Conservation (phyloP, 2,329 filamentous ascomycete genomes). For the Emmonsiellopsis sp. region DNA sequence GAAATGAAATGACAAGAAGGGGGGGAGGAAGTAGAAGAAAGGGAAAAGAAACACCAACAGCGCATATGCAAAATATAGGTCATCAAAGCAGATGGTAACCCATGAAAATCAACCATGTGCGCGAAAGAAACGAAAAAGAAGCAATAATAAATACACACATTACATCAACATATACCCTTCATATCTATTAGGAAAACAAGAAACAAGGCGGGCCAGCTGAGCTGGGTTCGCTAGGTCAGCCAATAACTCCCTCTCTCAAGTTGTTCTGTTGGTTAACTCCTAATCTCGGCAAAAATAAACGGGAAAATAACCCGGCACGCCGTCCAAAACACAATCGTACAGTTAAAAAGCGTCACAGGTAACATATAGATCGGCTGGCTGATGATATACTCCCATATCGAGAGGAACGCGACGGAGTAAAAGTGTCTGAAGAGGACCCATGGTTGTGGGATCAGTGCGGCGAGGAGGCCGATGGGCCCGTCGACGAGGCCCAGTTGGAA, state of each 20-base stretch:
- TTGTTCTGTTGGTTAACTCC: conserved; percentile 17
- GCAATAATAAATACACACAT: too few species aligned
- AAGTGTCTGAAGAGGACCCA: conserved; percentile 81
- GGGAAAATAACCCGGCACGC: conserved; percentile 76
- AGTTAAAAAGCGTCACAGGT: conserved; percentile 56
- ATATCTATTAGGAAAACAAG: too few species aligned
- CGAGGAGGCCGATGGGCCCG: conserved; percentile 72
- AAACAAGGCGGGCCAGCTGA: too few species aligned
- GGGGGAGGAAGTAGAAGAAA: not conserved
- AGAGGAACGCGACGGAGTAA: conserved; percentile 82
- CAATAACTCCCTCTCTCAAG: conserved; percentile 2
- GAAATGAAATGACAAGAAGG: not conserved
- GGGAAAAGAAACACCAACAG: not conserved
- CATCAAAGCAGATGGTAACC: too few species aligned
- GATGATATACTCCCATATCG: conserved; percentile 61
- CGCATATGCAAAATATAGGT: too few species aligned
- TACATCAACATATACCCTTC: too few species aligned
- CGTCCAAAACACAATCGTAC: conserved; percentile 64
- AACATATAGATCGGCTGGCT: conserved; percentile 45
- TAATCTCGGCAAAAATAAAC: conserved; percentile 62
- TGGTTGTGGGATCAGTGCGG: conserved; percentile 69
- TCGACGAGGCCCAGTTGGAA: conserved; percentile 68
- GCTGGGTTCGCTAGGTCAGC: too few species aligned
- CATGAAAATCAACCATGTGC: too few species aligned
- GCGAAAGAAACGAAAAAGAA: too few species aligned